Conservation (phyloP, 148 eudicot species). For the Polygonum aviculare region DNA sequence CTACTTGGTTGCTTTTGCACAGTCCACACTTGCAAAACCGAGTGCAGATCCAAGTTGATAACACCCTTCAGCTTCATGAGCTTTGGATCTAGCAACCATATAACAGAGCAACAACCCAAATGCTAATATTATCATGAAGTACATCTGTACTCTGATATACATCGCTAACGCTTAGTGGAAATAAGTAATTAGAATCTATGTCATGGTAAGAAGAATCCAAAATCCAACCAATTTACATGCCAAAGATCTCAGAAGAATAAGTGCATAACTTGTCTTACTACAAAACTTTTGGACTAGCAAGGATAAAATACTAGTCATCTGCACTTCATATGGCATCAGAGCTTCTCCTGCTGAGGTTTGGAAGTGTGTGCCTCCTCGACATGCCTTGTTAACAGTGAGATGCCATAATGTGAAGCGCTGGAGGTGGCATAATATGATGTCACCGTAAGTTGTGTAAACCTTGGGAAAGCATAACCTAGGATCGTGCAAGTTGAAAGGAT, state of each 20-base stretch:
- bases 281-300: neutral
- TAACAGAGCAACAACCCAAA: neutral
- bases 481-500: neutral
- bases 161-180: neutral
- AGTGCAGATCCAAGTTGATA: too few species aligned
- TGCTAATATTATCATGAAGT: neutral
- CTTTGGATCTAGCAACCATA: neutral
- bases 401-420: slow-evolving; percentile 73
- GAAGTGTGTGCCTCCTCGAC: slow-evolving; percentile 63
- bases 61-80: too few species aligned
- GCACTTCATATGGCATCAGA: neutral
- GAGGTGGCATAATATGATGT: slow-evolving; percentile 83
- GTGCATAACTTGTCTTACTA: neutral
- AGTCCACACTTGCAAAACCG: too few species aligned
- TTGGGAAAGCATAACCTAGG: slow-evolving; percentile 69
- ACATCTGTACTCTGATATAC: neutral
- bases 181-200: neutral
- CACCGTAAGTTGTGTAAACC: slow-evolving; percentile 67
- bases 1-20: neutral
- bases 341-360: slow-evolving; percentile 14
- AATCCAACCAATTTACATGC: neutral
- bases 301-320: neutral
- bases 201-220: neutral
- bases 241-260: neutral
- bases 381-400: slow-evolving; percentile 69